Conservation (phyloP, 805 yeast genomes). For the Sporopachydermia lactativora region DNA sequence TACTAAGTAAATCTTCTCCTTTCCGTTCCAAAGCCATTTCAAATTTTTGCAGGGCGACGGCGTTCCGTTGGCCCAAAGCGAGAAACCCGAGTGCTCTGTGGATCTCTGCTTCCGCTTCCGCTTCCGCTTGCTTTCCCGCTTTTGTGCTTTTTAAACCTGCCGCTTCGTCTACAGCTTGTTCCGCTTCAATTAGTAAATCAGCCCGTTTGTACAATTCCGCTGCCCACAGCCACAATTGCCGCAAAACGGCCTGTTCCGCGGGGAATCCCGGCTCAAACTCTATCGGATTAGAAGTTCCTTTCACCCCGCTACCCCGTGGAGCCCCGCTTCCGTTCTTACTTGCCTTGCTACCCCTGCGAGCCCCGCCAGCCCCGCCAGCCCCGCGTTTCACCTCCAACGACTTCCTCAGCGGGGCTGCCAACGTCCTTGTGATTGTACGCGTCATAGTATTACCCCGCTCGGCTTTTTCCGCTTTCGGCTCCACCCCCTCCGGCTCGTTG, state of each 20-base stretch:
- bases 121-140: slow-evolving; percentile 33
- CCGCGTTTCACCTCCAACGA: background rate
- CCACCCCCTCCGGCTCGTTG: background rate
- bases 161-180: slow-evolving; percentile 63
- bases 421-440: slow-evolving; percentile 24
- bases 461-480: background rate
- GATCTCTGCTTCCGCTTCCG: slow-evolving; percentile 32
- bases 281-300: background rate
- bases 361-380: too few species aligned
- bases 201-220: slow-evolving; percentile 47
- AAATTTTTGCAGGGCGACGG: slow-evolving; percentile 44
- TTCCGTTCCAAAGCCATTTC: slow-evolving; percentile 44
- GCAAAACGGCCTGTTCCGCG: slow-evolving; percentile 31
- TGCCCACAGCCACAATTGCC: slow-evolving; percentile 63
- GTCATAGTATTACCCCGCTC: slow-evolving; percentile 10
- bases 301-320: background rate
- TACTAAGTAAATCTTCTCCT: slow-evolving; percentile 34
- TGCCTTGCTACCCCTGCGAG: too few species aligned
- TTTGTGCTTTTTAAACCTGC: too few species aligned
- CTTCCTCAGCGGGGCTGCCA: slow-evolving; percentile 11
- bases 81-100: slow-evolving; percentile 35
- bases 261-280: background rate
- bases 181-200: slow-evolving; percentile 43
- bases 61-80: slow-evolving; percentile 27
- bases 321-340: too few species aligned